A percentile compares a stretch with the other conserved stretches of the same genome.
These are phyloP conservation scores for Pilobolus umbonatus DNA, from an alignment of 192 early-diverging fungal species.

Conservation along the genomic window DNA sequence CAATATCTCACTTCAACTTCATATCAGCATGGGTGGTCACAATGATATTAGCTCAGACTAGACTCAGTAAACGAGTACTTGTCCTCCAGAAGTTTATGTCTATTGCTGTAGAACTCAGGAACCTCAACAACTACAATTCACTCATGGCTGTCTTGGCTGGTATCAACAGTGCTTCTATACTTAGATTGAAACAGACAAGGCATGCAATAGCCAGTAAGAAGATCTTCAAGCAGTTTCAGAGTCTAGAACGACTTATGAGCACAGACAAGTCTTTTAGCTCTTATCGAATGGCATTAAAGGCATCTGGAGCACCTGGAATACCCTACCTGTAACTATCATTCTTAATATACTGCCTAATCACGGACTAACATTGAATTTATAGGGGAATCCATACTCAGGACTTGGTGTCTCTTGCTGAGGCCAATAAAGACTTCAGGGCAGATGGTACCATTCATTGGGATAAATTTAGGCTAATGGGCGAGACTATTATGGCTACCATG, in stretches of 20 bases:
- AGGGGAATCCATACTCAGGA: conserved; percentile 60
- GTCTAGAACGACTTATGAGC: conserved; percentile 68
- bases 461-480: conserved; percentile 63
- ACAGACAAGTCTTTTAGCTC: conserved; percentile 57
- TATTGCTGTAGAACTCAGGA: conserved; percentile 59
- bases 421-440: conserved; percentile 55
- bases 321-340: conserved; percentile 67
- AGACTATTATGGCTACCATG: conserved; percentile 23
- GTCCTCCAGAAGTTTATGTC: conserved; percentile 68
- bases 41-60: conserved; percentile 58
- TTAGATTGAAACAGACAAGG: conserved; percentile 61
- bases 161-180: conserved; percentile 59
- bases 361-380: background rate
- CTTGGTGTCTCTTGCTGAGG: conserved; percentile 69
- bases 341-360: background rate
- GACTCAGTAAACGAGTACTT: conserved; percentile 57
- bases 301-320: conserved; percentile 57
- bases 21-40: conserved; percentile 75
- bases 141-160: conserved; percentile 73
- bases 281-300: conserved; percentile 65
- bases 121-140: conserved; percentile 72
- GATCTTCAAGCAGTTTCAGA: conserved; percentile 49
- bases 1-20: conserved; percentile 67
- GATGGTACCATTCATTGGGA: conserved; percentile 69
- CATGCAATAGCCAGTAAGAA: conserved; percentile 45